Base-by-base conservation (phyloP, 306 rosid genomes). In the Mucuna pruriens region DNA sequence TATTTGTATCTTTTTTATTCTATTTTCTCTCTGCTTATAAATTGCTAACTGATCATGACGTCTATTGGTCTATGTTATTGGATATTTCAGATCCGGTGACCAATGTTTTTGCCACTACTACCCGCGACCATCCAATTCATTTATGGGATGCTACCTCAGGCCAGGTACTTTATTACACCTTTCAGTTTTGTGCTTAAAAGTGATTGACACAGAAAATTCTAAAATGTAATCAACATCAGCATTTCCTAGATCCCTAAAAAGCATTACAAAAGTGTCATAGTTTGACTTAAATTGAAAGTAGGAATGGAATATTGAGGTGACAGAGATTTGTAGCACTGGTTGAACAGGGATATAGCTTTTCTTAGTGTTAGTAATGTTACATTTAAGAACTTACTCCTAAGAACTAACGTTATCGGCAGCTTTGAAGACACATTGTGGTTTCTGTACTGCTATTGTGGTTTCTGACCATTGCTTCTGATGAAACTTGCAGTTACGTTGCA, bases 41-140 rank as follows among this genome's bases (percentile, higher is more conserved):
- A 64, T 54, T 31, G 55, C 39, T 70, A 25, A 11, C 11, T 51
- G 61, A 64, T 73, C 33, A 38, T 74, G 31, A 17, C 31, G 74
- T 23, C 22, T 48, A 26, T 51, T 16, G 7, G 39, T 52, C 20
- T 64, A 5, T 73, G 46, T 22, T 70, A 22, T 64, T 45, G 76
- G 68, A 83, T 79, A 25, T 88, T 86, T 85, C 90, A 95, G 99
- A 95, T 83, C 89, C 78, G 8, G 91, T 90, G 79, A 93, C 93
- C 75, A 85, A 86, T 87, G 99, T 95, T 87, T 93, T 93, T 67
- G 99, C 98, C 1, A 95, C 89, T 46, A 89, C 99, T 5, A 86
- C 97, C 51, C 94, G 93, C 1, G 97, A 93, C 72, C 99, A 93
- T 91, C 99, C 99, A 0, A 95, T 95, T 85, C 99, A 95, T 91